Percentiles rank a stretch among this genome's conserved stretches.
phyloP scores from a whole-genome alignment of 352 stramenopile genomes.

The Globisporangium nagaii region DNA sequence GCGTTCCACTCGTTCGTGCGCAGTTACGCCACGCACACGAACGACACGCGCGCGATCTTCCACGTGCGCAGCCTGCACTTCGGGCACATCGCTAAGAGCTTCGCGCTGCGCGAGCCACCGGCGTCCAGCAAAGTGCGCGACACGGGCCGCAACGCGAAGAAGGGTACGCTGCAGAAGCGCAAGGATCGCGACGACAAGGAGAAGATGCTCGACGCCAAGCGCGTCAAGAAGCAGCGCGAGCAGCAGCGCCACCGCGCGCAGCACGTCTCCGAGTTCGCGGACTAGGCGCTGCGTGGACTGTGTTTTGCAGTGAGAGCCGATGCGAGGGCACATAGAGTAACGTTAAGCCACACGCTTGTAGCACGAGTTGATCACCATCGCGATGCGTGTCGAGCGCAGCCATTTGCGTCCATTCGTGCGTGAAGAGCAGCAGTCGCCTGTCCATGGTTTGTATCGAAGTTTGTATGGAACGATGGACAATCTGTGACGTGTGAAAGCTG shows the following conservation, averaged over 20 bases:
- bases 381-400: too few species aligned
- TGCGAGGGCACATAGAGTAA: conserved; percentile 1
- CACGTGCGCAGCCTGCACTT: conserved; percentile 91
- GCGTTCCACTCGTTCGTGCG: conserved; percentile 91
- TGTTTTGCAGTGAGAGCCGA: too few species aligned
- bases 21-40: conserved; percentile 90
- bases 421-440: too few species aligned
- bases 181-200: conserved; percentile 77
- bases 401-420: too few species aligned
- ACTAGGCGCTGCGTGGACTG: conserved; percentile 24
- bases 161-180: conserved; percentile 77
- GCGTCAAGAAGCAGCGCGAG: conserved; percentile 52
- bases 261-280: conserved; percentile 75
- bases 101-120: conserved; percentile 82
- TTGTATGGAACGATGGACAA: too few species aligned
- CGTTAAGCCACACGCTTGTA: too few species aligned
- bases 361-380: too few species aligned
- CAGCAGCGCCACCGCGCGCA: conserved; percentile 64
- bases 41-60: conserved; percentile 90
- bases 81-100: conserved; percentile 92
- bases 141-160: conserved; percentile 67
- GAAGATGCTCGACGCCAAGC: conserved; percentile 39
- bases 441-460: too few species aligned
- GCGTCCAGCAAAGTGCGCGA: conserved; percentile 77
- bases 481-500: too few species aligned